Base-by-base conservation (phyloP, 1,139 yeast species). In the Blastobotrys niveus region DNA sequence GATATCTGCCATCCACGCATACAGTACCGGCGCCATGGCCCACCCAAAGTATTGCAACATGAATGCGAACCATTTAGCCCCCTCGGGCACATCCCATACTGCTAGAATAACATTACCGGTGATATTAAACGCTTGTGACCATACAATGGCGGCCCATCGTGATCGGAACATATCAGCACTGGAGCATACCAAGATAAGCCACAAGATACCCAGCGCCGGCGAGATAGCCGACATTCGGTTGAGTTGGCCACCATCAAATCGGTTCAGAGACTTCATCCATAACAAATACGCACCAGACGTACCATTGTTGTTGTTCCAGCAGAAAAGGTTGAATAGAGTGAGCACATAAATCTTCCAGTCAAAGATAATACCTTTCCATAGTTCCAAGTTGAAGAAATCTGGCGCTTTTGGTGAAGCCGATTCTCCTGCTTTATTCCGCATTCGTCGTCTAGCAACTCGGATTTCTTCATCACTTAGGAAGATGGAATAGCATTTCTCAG, bases 81-180 rank as follows among this genome's bases (percentile, higher is more conserved):
- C 64, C 42, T 67, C 67, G 8, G 68, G 61, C 6, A 73, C 72
- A 40, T 67, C 50, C 78, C 78, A 74, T 3, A 67, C 68, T 2
- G 74, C 72, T 43, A 74, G 57, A 43, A 74, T 64, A 15, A 70
- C 60, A 45, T 71, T 55, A 2, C 76, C 72, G 4, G 64, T 62
- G 32, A 72, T 56, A 54, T 74, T 75, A 49, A 74, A 61, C 1
- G 63, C 49, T 58, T 80, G 66, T 2, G 68, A 60, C 14, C 66
- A 52, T 29, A 67, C 64, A 47, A 66, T 66, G 18, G 60, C 48
- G 20, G 48, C 39, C 48, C 44, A 52, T 58, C n/a, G 65, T 53
- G 50, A 66, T 70, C 1, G 69, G 84, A 45, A 72, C 75, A 76
- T 79, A 74, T 49, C 84, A 72, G 57, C 48, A 21, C 42, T 51